These are phyloP conservation scores for Sungouiozyma intestinalis DNA, from an alignment of 805 yeast species.

Conservation along the genomic window DNA sequence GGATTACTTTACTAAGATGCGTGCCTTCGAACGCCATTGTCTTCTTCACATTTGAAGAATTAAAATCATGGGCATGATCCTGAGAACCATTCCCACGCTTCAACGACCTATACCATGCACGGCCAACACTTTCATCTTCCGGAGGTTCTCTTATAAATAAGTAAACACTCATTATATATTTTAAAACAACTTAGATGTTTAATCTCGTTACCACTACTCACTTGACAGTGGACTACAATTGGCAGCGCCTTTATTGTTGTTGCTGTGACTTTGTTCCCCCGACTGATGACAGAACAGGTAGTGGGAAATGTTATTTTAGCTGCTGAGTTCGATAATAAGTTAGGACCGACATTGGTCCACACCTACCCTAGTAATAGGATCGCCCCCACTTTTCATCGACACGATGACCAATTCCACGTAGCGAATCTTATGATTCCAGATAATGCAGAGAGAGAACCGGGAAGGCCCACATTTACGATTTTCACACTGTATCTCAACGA, in stretches of 20 bases:
- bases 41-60: slow-evolving; percentile 62
- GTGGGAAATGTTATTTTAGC: slow-evolving; percentile 34
- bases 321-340: slow-evolving; percentile 70
- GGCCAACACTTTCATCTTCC: too few species aligned
- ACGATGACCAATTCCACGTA: slow-evolving; percentile 14
- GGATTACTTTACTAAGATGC: slow-evolving; percentile 69
- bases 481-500: slow-evolving; percentile 39
- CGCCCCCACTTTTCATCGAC: not conserved
- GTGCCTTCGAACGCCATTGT: slow-evolving; percentile 86
- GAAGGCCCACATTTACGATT: slow-evolving; percentile 48
- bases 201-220: not conserved
- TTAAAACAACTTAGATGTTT: too few species aligned
- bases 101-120: too few species aligned
- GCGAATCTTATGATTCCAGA: slow-evolving; percentile 56
- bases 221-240: not conserved
- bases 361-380: slow-evolving; percentile 42
- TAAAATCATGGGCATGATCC: slow-evolving; percentile 1
- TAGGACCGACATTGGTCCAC: slow-evolving; percentile 56
- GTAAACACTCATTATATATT: too few species aligned
- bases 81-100: too few species aligned
- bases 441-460: slow-evolving; percentile 40
- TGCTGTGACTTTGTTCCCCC: not conserved
- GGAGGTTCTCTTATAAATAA: too few species aligned
- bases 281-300: not conserved
- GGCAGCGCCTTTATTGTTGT: too few species aligned